These are phyloP conservation scores for Ceratocystis colombiana DNA, from an alignment of 2,329 filamentous ascomycete species.

Conservation along the genomic window DNA sequence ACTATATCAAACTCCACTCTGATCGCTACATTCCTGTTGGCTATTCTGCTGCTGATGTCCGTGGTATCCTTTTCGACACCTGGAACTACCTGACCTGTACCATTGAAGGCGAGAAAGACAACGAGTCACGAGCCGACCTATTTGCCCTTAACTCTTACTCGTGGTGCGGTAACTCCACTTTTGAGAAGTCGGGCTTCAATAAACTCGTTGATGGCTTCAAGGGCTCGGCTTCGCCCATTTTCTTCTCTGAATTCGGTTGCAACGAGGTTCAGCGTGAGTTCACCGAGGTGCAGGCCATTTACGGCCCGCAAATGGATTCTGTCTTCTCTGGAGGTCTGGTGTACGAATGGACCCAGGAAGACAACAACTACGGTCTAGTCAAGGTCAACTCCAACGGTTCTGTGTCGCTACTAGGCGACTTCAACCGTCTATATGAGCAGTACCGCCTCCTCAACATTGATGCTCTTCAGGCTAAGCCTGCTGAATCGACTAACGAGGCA, in stretches of 20 bases:
- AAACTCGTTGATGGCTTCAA: conserved; percentile 55
- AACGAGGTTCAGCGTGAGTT: conserved; percentile 62
- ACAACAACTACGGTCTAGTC: conserved; percentile 56
- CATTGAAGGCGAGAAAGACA: conserved; percentile 42
- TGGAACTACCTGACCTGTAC: conserved; percentile 68
- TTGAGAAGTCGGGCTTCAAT: conserved; percentile 52
- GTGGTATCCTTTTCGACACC: conserved; percentile 59
- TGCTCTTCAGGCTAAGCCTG: conserved; percentile 50
- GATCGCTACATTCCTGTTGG: conserved; percentile 63
- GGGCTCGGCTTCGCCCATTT: conserved; percentile 58
- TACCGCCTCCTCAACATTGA: conserved; percentile 65
- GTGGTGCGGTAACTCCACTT: conserved; percentile 58
- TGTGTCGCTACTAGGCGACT: conserved; percentile 53
- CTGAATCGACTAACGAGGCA: conserved; percentile 41
- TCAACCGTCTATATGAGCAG: conserved; percentile 62
- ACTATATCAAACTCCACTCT: conserved; percentile 63
- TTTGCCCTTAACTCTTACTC: conserved; percentile 68
- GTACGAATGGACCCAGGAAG: conserved; percentile 69
- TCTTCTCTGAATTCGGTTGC: conserved; percentile 77
- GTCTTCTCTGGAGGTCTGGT: conserved; percentile 67
- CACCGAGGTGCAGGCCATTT: conserved; percentile 64
- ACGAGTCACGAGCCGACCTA: conserved; percentile 58
- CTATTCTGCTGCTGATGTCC: conserved; percentile 73
- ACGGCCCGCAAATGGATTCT: conserved; percentile 57
- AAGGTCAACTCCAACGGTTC: conserved; percentile 48